Conservation (phyloP, 2,329 filamentous ascomycete genomes). For the Sodiomyces alkalinus region DNA sequence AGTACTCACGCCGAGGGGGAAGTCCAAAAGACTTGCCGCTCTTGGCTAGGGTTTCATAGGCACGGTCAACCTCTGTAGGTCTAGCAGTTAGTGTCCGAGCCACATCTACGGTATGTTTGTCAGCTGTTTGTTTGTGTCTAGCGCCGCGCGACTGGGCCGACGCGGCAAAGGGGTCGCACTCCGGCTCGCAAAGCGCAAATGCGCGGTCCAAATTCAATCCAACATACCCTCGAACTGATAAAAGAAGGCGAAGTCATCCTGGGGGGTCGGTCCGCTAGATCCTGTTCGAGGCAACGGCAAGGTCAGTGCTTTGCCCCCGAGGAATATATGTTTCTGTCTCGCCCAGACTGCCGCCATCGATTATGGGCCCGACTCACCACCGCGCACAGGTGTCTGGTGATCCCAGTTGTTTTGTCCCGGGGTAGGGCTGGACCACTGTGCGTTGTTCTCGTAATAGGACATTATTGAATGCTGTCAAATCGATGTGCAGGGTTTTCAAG, state of each 20-base stretch:
- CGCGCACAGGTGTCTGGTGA: conserved; percentile 24
- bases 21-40: conserved; percentile 81
- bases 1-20: conserved; percentile 68
- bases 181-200: conserved; percentile 3
- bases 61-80: conserved; percentile 76
- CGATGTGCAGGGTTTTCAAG: too few species aligned
- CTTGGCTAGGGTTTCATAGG: conserved; percentile 89
- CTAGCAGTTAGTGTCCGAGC: conserved; percentile 9
- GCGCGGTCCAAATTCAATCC: conserved; percentile 4
- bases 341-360: neutral
- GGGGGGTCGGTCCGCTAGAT: conserved; percentile 57
- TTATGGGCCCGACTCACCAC: conserved; percentile 11
- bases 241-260: conserved; percentile 69
- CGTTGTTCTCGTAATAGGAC: conserved; percentile 29
- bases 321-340: conserved; percentile 3
- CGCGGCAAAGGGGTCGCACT: neutral
- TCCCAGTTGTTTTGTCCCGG: conserved; percentile 26
- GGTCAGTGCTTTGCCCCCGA: conserved; percentile 5
- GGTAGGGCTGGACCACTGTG: conserved; percentile 21
- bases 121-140: conserved; percentile 4
- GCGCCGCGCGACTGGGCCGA: conserved; percentile 1
- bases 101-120: conserved; percentile 6
- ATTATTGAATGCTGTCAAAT: conserved; percentile 18
- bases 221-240: conserved; percentile 80
- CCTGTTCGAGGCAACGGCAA: conserved; percentile 28